A percentile compares a stretch with the other conserved stretches of the same genome.
These are phyloP conservation scores for Yamadazyma taylorii DNA, from an alignment of 1,139 yeast species.

Conservation along the genomic window DNA sequence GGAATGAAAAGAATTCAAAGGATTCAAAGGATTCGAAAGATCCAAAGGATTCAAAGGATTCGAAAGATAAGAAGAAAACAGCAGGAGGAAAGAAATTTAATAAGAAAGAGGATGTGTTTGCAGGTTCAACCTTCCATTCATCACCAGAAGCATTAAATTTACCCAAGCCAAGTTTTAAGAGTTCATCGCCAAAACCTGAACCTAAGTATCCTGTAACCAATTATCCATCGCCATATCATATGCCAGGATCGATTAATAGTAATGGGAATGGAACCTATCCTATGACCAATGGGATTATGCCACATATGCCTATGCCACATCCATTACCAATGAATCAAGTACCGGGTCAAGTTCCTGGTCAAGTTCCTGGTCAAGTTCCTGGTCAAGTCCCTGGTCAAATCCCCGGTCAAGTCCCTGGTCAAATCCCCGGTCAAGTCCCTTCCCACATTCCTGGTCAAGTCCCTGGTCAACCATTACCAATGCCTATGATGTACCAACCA, in stretches of 20 bases:
- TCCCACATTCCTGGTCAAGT: not conserved
- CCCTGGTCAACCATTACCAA: not conserved
- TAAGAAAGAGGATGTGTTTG: constrained; percentile 37
- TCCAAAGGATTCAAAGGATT: constrained; percentile 6
- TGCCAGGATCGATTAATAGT: not conserved
- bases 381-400: not conserved
- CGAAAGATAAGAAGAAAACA: constrained; percentile 8
- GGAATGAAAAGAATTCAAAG: constrained; percentile 11
- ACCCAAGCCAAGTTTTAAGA: constrained; percentile 54
- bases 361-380: not conserved
- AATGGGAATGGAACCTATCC: not conserved
- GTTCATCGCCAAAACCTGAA: constrained; percentile 3
- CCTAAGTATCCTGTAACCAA: constrained; percentile 17
- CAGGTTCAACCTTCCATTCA: constrained; percentile 59
- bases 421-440: not conserved
- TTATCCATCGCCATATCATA: constrained; percentile 12
- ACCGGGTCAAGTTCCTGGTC: not conserved
- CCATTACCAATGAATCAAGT: constrained; percentile 12
- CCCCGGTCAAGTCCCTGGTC: not conserved
- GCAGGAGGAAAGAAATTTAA: constrained; percentile 13
- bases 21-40: constrained; percentile 4
- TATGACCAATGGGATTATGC: constrained; percentile 2
- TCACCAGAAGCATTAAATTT: constrained; percentile 58
- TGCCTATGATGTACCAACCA: constrained; percentile 1
- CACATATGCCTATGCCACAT: constrained; percentile 32